These are phyloP conservation scores for Pleurotus platypus DNA, from an alignment of 768 basidiomycete genomes.

Conservation along the genomic window DNA sequence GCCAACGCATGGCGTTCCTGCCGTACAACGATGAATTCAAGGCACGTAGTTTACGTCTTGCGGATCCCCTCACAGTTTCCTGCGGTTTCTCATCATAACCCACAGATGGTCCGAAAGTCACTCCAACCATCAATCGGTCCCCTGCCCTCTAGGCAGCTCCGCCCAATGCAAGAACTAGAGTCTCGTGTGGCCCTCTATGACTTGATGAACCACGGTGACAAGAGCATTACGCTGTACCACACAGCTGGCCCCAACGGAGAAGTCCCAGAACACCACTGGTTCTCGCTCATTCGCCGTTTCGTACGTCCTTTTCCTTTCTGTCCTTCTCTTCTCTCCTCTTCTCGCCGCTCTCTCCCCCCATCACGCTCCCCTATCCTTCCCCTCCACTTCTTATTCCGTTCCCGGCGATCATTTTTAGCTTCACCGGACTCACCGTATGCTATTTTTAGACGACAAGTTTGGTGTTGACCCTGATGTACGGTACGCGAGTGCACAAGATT, in stretches of 20 bases:
- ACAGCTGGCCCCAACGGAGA: conserved; percentile 13
- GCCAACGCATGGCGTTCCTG: conserved; percentile 20
- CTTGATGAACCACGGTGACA: conserved; percentile 15
- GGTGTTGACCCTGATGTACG: conserved; percentile 19
- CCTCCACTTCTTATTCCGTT: no score
- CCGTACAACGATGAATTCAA: conserved; percentile 24
- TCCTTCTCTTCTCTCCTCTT: no score
- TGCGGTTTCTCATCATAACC: neutral
- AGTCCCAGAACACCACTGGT: conserved; percentile 24
- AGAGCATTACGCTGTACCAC: conserved; percentile 4
- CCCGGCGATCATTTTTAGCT: neutral
- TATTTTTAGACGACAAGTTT: conserved; percentile 18
- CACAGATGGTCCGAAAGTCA: conserved; percentile 16
- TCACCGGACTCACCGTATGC: neutral
- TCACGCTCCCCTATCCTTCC: no score
- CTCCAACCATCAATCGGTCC: conserved; percentile 20
- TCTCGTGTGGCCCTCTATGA: conserved; percentile 20
- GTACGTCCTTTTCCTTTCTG: conserved; percentile 11
- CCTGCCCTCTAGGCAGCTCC: conserved; percentile 18
- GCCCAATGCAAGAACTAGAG: conserved; percentile 20
- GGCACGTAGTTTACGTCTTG: conserved; percentile 7
- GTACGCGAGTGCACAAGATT: conserved; percentile 18
- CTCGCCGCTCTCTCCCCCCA: no score
- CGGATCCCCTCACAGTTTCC: no score
- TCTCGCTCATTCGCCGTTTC: conserved; percentile 22